phyloP scores from a whole-genome alignment of 331 rosid species.

The Quercus tomentella region DNA sequence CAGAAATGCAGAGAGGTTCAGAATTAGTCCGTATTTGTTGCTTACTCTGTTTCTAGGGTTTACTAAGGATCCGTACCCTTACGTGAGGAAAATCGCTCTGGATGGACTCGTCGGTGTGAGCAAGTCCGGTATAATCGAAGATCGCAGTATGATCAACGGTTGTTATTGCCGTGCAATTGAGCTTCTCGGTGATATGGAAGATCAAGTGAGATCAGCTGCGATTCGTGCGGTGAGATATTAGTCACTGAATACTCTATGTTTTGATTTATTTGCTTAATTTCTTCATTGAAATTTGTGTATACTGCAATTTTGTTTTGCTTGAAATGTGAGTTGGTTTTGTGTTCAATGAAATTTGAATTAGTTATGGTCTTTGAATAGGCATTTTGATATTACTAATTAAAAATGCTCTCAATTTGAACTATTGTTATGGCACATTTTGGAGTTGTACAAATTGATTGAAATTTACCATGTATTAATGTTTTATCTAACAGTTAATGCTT shows the following conservation, averaged over 20 bases:
- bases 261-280: background rate
- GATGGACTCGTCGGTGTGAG: constrained; percentile 65
- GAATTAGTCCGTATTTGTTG: constrained; percentile 37
- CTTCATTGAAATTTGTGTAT: background rate
- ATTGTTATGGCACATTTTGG: too few relatives aligned
- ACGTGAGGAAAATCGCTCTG: constrained; percentile 55
- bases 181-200: constrained; percentile 67
- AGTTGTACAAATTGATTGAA: background rate
- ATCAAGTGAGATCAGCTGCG: constrained; percentile 54
- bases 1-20: constrained; percentile 48
- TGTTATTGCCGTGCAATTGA: constrained; percentile 62
- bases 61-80: constrained; percentile 78
- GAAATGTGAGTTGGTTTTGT: background rate
- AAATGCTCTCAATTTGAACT: background rate
- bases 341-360: background rate
- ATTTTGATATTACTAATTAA: background rate
- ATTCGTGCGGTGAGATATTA: constrained; percentile 53
- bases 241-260: background rate
- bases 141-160: constrained; percentile 44
- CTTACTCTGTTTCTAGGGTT: constrained; percentile 63
- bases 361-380: background rate
- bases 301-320: background rate
- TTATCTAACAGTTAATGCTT: background rate
- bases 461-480: background rate
- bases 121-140: constrained; percentile 31